Evolutionary conservation across 305 asterid species (phyloP), one percentile per base, ranked within the genome.

Genomic region (Solanum hybrid): DNA sequence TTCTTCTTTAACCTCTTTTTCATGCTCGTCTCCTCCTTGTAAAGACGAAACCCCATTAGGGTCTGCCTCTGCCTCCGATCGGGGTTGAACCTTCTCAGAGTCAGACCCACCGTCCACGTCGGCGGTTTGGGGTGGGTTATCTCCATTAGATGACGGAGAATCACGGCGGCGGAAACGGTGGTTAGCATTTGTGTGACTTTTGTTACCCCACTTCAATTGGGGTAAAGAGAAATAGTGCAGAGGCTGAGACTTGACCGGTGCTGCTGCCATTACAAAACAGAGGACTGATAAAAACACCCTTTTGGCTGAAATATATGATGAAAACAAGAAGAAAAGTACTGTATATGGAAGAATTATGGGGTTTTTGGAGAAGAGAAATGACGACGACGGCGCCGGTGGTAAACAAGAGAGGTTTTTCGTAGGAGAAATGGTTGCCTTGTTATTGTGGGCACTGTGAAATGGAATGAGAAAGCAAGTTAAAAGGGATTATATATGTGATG

Each of bases 141-240:
- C 81, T 61, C 34, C 81, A 80, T 29, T 81, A 42, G 91, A 71
- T 46, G 37, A 91, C 84, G 77, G 91, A 86, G 93, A 92, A 61
- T 94, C 94, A 81, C 94, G 95, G 91, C 95, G 96, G 92, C 95
- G 95, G 92, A 89, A 89, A 89, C 96, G 95, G 91, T 92, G 94
- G 90, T 88, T 88, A 82, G 91, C 82, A 89, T 93, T 78, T 35
- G 92, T 61, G 86, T 91, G 91, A 31, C 88, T 94, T 90, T 94
- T 94, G 92, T 94, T 96, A 88, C 96, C 97, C 99, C 99, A 96
- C 92, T 91, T 93, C 81, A 96, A 94, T 85, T 90, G 93, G 91
- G 98, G 92, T 64, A 96, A 36, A 35, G 97, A 92, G 92, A 96
- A 96, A 94, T 96, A 95, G 94, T 95, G 99, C 85, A 96, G 93